Conservation (phyloP, 805 yeast species). For the Lipomyces lipofer region DNA sequence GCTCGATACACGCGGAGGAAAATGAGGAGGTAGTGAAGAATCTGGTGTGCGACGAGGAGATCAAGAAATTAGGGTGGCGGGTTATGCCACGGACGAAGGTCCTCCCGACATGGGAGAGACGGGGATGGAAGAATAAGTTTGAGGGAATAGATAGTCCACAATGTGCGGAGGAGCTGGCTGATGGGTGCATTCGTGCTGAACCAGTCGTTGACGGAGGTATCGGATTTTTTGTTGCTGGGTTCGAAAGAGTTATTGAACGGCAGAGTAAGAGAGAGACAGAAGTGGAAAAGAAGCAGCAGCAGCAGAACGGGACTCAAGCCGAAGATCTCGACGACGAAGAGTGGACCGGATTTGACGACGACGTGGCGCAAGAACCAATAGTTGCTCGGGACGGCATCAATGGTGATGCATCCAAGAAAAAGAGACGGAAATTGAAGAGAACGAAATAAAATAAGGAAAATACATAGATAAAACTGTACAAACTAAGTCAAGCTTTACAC, state of each 20-base stretch:
- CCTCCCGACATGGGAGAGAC: conserved; percentile 79
- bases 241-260: conserved; percentile 50
- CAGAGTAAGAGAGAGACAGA: conserved; percentile 14
- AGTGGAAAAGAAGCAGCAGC: conserved; percentile 10
- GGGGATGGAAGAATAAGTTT: conserved; percentile 78
- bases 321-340: conserved; percentile 37
- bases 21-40: conserved; percentile 90
- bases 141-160: conserved; percentile 45
- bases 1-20: conserved; percentile 91
- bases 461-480: too few relatives aligned
- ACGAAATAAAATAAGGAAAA: too few relatives aligned
- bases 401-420: too few relatives aligned
- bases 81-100: conserved; percentile 61
- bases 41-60: conserved; percentile 64
- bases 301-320: conserved; percentile 7
- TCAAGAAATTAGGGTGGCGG: conserved; percentile 72
- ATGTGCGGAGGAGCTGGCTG: conserved; percentile 59
- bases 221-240: conserved; percentile 95
- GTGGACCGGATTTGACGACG: conserved; percentile 43
- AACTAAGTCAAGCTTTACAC: too few relatives aligned
- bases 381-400: too few relatives aligned
- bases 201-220: conserved; percentile 97
- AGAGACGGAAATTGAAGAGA: too few relatives aligned
- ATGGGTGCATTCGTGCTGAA: conserved; percentile 80
- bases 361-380: too few relatives aligned